Percentiles rank a stretch among this genome's conserved stretches.
Evolutionary conservation across 2,329 filamentous ascomycete genomes (phyloP).

Genomic region (Colletotrichum siamense): DNA sequence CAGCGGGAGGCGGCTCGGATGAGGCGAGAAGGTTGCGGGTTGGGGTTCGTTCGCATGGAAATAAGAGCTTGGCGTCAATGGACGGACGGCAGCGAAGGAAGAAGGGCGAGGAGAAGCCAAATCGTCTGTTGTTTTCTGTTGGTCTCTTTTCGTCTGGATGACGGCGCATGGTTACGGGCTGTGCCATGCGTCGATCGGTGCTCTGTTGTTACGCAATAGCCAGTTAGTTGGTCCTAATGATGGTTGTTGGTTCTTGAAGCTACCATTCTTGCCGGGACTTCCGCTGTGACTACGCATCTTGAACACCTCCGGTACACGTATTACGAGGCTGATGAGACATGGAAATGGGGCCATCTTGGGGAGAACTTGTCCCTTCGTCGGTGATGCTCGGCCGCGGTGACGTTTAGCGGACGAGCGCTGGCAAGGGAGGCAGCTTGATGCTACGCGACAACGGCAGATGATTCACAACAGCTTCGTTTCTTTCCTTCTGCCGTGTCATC

Average conservation of each 20-base stretch:
- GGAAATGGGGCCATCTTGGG: not conserved
- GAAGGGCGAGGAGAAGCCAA: not conserved
- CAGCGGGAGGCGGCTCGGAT: not conserved
- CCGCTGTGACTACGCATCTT: not conserved
- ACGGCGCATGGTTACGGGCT: not conserved
- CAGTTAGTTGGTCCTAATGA: not conserved
- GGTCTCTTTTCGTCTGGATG: not conserved
- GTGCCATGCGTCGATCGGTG: not conserved
- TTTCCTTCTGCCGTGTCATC: not conserved
- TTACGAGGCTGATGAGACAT: not conserved
- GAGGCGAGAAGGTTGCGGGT: not conserved
- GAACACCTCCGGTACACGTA: not conserved
- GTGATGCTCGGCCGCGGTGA: not conserved
- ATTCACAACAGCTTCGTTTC: not conserved
- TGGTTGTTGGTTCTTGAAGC: not conserved
- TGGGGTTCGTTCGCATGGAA: not conserved
- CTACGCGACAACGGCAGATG: not conserved
- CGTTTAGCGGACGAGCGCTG: not conserved
- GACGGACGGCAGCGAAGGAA: not conserved
- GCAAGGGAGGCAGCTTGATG: not conserved
- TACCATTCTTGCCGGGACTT: not conserved
- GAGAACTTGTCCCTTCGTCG: not conserved
- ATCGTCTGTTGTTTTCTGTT: not conserved
- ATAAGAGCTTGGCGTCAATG: not conserved
- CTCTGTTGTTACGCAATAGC: not conserved